Base-by-base conservation (phyloP, 164 flowering plant species). In the Tetracentron sinense region DNA sequence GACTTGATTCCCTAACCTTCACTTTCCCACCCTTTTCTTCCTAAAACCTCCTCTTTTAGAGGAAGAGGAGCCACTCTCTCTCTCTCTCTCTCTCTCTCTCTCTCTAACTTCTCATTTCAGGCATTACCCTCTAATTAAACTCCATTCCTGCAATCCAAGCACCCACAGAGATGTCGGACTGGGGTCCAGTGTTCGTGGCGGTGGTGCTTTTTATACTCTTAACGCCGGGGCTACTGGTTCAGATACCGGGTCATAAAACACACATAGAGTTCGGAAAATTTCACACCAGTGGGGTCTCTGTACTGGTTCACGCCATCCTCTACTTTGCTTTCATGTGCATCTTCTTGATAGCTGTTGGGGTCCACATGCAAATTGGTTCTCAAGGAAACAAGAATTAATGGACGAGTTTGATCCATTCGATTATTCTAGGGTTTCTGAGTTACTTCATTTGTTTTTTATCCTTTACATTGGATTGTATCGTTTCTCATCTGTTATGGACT, bases 131-230 rank as follows among this genome's bases (percentile, higher is more conserved):
- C n/a, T n/a, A n/a, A n/a, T n/a, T n/a, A n/a, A n/a, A n/a, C n/a
- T n/a, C n/a, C n/a, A n/a, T n/a, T n/a, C n/a, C n/a, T n/a, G n/a
- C n/a, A n/a, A n/a, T n/a, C n/a, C n/a, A n/a, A n/a, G n/a, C n/a
- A n/a, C n/a, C n/a, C n/a, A n/a, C n/a, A n/a, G n/a, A n/a, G n/a
- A 86, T 86, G 92, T 54, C 84, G 52, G 88, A 87, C 58, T 85
- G 93, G 90, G 88, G 85, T 1, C 85, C 93, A 54, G 82, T 87
- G 6, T 75, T 85, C 35, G 78, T 87, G 49, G 81, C 82, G 0
- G 85, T 85, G 71, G 76, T 83, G 59, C 78, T 87, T 42, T 87
- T 85, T 78, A 65, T 87, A 7, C 73, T 87, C 22, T 61, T 87
- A 11, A 76, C 83, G 0, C 93, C 93, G 22, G 90, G 90, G 0